Evolutionary conservation across 441 rosid species (phyloP).

Genomic region (Cnidoscolus chayamansa): DNA sequence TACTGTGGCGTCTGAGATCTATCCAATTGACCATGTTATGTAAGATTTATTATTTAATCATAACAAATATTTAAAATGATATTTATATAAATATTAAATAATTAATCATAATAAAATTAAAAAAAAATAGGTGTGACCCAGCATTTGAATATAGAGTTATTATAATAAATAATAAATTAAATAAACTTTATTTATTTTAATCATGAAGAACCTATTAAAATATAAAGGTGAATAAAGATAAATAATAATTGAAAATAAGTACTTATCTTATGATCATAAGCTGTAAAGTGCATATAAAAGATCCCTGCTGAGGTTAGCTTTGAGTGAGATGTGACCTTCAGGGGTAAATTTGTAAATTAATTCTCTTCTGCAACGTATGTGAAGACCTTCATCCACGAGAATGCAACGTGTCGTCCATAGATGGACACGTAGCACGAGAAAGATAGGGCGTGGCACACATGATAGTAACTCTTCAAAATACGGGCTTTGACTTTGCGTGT

Average conservation of each 20-base stretch:
- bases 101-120: too few relatives aligned
- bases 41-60: too few relatives aligned
- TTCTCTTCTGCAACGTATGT: too few relatives aligned
- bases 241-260: slow-evolving; percentile 15
- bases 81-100: too few relatives aligned
- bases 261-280: slow-evolving; percentile 17
- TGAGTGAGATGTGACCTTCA: slow-evolving; percentile 13
- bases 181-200: neutral
- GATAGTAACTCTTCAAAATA: slow-evolving; percentile 10
- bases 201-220: slow-evolving; percentile 11
- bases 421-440: slow-evolving; percentile 3
- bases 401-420: neutral
- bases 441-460: slow-evolving; percentile 9
- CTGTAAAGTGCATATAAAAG: slow-evolving; percentile 22
- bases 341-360: too few relatives aligned
- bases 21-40: too few relatives aligned
- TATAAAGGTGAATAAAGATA: slow-evolving; percentile 7
- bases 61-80: too few relatives aligned
- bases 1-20: too few relatives aligned
- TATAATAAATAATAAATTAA: too few relatives aligned
- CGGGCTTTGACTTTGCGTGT: slow-evolving; percentile 21
- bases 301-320: slow-evolving; percentile 24
- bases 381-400: neutral
- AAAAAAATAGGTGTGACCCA: too few relatives aligned
- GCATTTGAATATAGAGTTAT: too few relatives aligned